A percentile compares a stretch with the other conserved stretches of the same genome.
These are phyloP conservation scores for Isabelozyma rhagii DNA, from an alignment of 805 yeast genomes.

Conservation along the genomic window DNA sequence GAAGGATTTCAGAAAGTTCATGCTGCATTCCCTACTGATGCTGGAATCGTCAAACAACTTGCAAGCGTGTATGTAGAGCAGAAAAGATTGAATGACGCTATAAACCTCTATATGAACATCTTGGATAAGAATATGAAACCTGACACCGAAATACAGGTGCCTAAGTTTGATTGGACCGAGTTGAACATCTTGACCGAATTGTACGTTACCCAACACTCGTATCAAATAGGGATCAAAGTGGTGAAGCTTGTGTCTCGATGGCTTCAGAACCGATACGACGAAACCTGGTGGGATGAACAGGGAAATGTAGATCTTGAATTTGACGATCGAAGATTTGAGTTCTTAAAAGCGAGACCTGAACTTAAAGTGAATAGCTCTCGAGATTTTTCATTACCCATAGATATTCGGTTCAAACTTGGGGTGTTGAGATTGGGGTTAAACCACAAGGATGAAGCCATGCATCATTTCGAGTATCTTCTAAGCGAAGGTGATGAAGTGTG, in stretches of 20 bases:
- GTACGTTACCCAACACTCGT: constrained; percentile 65
- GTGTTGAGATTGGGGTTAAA: constrained; percentile 64
- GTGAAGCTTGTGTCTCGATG: constrained; percentile 76
- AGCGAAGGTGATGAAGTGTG: constrained; percentile 58
- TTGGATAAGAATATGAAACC: constrained; percentile 55
- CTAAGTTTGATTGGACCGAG: constrained; percentile 83
- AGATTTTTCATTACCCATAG: constrained; percentile 65
- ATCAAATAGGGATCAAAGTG: constrained; percentile 58
- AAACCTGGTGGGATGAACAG: constrained; percentile 62
- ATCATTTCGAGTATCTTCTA: constrained; percentile 61
- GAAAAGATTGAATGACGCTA: constrained; percentile 68
- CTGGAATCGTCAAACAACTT: constrained; percentile 55
- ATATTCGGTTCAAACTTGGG: constrained; percentile 81
- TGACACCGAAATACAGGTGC: constrained; percentile 19
- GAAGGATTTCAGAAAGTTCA: constrained; percentile 67
- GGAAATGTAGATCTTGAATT: constrained; percentile 72
- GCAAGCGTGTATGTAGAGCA: constrained; percentile 53
- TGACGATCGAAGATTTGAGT: constrained; percentile 60
- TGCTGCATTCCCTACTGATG: constrained; percentile 52
- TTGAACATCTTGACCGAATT: constrained; percentile 81
- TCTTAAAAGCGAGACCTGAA: constrained; percentile 11
- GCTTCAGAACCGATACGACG: constrained; percentile 68
- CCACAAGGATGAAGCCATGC: constrained; percentile 64
- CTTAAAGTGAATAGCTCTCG: neutral
- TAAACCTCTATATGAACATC: constrained; percentile 62